Conservation (phyloP, 352 stramenopile genomes). For the Pythium vanterpoolii region DNA sequence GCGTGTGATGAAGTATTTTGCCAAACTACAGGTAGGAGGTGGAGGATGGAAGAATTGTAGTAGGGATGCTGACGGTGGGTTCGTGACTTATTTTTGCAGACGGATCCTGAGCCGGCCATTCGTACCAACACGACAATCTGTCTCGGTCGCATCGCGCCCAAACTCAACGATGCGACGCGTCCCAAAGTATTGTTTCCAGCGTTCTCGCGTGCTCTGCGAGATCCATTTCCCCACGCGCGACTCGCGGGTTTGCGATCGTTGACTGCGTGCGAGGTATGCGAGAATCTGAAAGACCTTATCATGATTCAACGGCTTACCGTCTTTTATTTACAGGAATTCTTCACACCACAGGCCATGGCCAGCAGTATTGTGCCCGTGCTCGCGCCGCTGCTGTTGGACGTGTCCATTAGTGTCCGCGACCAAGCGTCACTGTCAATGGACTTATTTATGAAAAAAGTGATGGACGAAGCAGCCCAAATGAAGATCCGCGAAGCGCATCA, state of each 20-base stretch:
- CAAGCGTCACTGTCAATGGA: slow-evolving; percentile 73
- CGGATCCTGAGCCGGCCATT: slow-evolving; percentile 88
- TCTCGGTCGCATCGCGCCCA: slow-evolving; percentile 83
- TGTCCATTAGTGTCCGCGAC: slow-evolving; percentile 74
- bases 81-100: slow-evolving; percentile 28
- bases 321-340: slow-evolving; percentile 47
- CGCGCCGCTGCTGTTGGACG: slow-evolving; percentile 72
- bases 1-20: slow-evolving; percentile 91
- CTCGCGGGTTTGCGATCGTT: slow-evolving; percentile 82
- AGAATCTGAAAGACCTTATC: neutral
- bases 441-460: slow-evolving; percentile 80
- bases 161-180: slow-evolving; percentile 84
- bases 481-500: slow-evolving; percentile 72
- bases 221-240: slow-evolving; percentile 88
- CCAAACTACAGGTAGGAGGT: slow-evolving; percentile 76
- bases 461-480: slow-evolving; percentile 74
- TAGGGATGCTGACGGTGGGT: neutral
- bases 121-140: slow-evolving; percentile 93
- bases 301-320: neutral
- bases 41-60: neutral
- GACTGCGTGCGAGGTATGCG: slow-evolving; percentile 61
- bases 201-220: slow-evolving; percentile 78
- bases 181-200: slow-evolving; percentile 88
- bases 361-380: slow-evolving; percentile 75
- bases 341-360: slow-evolving; percentile 66